A percentile compares a stretch with the other conserved stretches of the same genome.
Evolutionary conservation across 225 moss, liverwort and hornwort species (phyloP).

Genomic region (Asterella californica): DNA sequence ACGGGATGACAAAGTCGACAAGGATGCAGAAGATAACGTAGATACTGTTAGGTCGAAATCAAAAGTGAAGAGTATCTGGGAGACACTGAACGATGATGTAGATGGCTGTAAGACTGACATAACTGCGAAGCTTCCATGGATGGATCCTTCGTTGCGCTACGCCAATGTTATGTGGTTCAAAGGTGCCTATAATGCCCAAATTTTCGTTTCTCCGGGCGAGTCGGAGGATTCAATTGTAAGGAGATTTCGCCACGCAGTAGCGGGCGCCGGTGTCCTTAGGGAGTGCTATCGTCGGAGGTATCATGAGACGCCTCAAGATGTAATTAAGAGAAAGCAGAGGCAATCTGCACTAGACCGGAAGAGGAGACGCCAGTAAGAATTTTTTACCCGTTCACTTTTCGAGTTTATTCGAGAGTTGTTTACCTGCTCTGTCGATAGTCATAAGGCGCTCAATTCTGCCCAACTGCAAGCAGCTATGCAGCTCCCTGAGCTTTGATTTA

Average conservation of each 20-base stretch:
- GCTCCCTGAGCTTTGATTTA: no score
- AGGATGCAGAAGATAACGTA: neutral
- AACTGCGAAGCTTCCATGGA: slow-evolving; percentile 13
- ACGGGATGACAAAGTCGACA: neutral
- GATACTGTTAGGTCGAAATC: neutral
- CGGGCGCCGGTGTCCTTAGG: slow-evolving; percentile 33
- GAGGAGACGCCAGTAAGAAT: slow-evolving; percentile 20
- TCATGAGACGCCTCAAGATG: slow-evolving; percentile 40
- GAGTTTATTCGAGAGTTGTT: neutral
- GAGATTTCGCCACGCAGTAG: slow-evolving; percentile 36
- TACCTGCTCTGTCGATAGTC: neutral
- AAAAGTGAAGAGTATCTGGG: slow-evolving; percentile 1
- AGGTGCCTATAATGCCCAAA: slow-evolving; percentile 44
- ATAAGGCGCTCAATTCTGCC: neutral
- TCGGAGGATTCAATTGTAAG: slow-evolving; percentile 31
- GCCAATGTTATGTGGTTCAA: slow-evolving; percentile 54
- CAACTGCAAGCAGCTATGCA: neutral
- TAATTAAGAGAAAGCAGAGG: slow-evolving; percentile 39
- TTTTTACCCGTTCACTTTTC: neutral
- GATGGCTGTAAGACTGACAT: neutral
- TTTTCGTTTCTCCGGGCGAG: slow-evolving; percentile 35
- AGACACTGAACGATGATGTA: neutral
- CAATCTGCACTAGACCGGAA: slow-evolving; percentile 19
- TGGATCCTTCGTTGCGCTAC: slow-evolving; percentile 36
- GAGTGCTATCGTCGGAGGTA: slow-evolving; percentile 47